Evolutionary conservation across 2,329 filamentous ascomycete genomes (phyloP), one percentile per base, ranked within the genome.

Genomic region (Trichoderma pleuroti): DNA sequence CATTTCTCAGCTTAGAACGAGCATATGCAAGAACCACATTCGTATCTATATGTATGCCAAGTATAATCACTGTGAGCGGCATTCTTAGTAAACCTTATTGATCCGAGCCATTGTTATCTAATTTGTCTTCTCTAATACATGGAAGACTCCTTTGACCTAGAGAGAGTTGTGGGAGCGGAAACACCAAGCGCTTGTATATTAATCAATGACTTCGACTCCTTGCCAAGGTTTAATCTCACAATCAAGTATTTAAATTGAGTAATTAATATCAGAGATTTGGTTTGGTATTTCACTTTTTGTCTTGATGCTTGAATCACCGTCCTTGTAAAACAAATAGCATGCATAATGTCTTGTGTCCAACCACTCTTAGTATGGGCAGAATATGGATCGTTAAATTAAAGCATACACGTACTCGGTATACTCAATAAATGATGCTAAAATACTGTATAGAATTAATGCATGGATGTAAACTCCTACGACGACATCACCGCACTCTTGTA

Each of bases 341-440:
- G 36, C 16, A 9, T 9, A 16, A 39, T 9, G 36, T 39, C 16
- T 39, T 9, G 36, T 18, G 36, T 39, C 36, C 16, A 42, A 10
- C 36, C 16, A 42, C 16, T 42, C 8, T 0, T 0, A 9, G 3
- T 18, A 10, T n/a, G 39, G 8, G 8, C 8, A 10, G 16, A 8
- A n/a, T 42, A 10, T n/a, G 39, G 16, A n/a, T 42, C 7, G 7
- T 2, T 18, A 4, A 42, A 18, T 42, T 4, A 2, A 18, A 4
- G 7, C n/a, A 4, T 0, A n/a, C n/a, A n/a, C n/a, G n/a, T 3
- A 18, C 8, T 18, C 16, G 9, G 11, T 18, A 4, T 8, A 54
- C 10, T 28, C 24, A 28, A 10, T 28, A 42, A n/a, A 5, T 9
- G 3, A n/a, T 42, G 1, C 5, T 46, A 0, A 12, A 21, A 21